phyloP scores from a whole-genome alignment of 208 protist genomes.

The Leishmania aethiopica region DNA sequence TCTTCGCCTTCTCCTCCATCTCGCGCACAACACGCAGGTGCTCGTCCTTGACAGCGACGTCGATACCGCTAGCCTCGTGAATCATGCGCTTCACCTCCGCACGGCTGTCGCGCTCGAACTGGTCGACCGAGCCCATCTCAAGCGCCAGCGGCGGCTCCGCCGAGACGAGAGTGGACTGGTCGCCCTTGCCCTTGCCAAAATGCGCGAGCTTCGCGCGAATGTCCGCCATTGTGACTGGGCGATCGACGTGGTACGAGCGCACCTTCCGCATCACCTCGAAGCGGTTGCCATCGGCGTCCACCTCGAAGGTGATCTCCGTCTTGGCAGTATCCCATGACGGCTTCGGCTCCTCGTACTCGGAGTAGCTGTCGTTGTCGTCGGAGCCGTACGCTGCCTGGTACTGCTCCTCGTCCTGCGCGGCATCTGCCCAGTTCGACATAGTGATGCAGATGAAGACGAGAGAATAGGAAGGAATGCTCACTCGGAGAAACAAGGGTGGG shows the following conservation, averaged over 20 bases:
- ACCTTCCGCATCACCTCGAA: slow-evolving; percentile 77
- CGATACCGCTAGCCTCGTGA: slow-evolving; percentile 54
- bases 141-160: slow-evolving; percentile 71
- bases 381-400: slow-evolving; percentile 38
- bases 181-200: slow-evolving; percentile 61
- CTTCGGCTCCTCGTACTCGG: slow-evolving; percentile 42
- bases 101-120: slow-evolving; percentile 72
- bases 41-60: slow-evolving; percentile 66
- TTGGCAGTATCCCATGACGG: slow-evolving; percentile 73
- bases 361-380: slow-evolving; percentile 25
- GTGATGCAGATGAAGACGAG: not conserved
- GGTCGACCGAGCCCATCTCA: slow-evolving; percentile 79
- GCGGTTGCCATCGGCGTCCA: slow-evolving; percentile 58
- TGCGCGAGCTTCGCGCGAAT: slow-evolving; percentile 50
- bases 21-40: slow-evolving; percentile 48
- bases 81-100: slow-evolving; percentile 78
- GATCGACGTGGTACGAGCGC: slow-evolving; percentile 60
- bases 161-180: slow-evolving; percentile 47
- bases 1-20: slow-evolving; percentile 52
- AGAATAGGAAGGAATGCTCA: not conserved
- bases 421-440: slow-evolving; percentile 59
- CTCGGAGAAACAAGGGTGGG: not conserved
- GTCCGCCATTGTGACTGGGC: slow-evolving; percentile 49
- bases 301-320: slow-evolving; percentile 38
- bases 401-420: slow-evolving; percentile 58